Evolutionary conservation across 208 protist species (phyloP), one percentile per base, ranked within the genome.

Genomic region (Acanthamoeba healyi): DNA sequence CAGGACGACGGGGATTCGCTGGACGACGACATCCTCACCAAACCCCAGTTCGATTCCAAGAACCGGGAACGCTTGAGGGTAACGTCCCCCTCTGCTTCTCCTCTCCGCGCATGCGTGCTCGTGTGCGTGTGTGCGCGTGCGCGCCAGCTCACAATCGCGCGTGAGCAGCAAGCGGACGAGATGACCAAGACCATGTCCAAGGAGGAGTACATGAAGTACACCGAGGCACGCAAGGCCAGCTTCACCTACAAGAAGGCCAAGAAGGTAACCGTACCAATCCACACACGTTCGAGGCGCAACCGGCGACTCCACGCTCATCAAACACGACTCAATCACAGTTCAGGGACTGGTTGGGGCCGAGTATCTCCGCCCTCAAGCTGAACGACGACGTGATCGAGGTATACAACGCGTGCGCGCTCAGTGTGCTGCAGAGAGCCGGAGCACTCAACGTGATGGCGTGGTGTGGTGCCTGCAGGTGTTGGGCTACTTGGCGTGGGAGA

Each of bases 191-290:
- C 49, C 29, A 93, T 84, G 89, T 67, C 46, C 24, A 93, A 93
- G 51, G 89, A 93, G 32, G 89, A 93, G 89, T 93, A 84, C 70
- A 74, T 93, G 65, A 51, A 93, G 42, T 93, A 93, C 38, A 84
- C 89, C 24, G 89, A 93, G 34, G 40, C 46, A 15, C 61, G 89
- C 36, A 74, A 93, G 46, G 89, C 89, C 61, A 93, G 89, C 29
- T 93, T 93, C 89, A 93, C 63, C 63, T 93, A 82, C 65, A 93
- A 93, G 70, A 93, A 93, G 51, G 67, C 49, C 42, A 93, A 93
- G 36, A 93, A 93, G 74, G 74, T 82, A 51, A n/a, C n/a, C n/a
- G n/a, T n/a, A n/a, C n/a, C n/a, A n/a, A n/a, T n/a, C 14, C 54
- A 61, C 44, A 49, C 44, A 49, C 44, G 44, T n/a, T n/a, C n/a